Percentiles rank a stretch among this genome's conserved stretches.
Evolutionary conservation across 2,329 filamentous ascomycete species (phyloP).

Genomic region (Fusarium albidum): DNA sequence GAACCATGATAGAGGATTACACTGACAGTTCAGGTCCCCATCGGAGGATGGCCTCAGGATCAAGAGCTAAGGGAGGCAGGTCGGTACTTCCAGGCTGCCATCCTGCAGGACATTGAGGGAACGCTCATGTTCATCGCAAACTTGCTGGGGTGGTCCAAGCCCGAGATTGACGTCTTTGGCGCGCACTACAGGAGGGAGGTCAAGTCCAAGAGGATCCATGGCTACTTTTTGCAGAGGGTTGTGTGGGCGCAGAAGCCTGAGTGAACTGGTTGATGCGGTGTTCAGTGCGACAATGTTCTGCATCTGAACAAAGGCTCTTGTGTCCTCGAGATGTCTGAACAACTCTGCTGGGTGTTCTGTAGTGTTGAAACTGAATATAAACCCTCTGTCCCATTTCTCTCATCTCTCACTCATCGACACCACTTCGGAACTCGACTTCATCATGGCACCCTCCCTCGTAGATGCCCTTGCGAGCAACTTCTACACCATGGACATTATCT

Average conservation of each 20-base stretch:
- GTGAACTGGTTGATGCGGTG: neutral
- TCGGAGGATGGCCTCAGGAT: slow-evolving; percentile 10
- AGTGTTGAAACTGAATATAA: too few relatives aligned
- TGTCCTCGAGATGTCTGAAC: too few relatives aligned
- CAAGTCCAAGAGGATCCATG: neutral
- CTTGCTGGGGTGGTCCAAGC: neutral
- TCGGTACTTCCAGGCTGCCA: slow-evolving; percentile 16
- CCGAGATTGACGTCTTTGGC: slow-evolving; percentile 6
- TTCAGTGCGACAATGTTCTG: too few relatives aligned
- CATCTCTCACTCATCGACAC: too few relatives aligned
- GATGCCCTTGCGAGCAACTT: too few relatives aligned
- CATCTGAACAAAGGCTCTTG: too few relatives aligned
- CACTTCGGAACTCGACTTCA: too few relatives aligned
- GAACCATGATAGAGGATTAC: rapidly evolving
- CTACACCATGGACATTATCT: too few relatives aligned
- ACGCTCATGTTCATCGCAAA: slow-evolving; percentile 8
- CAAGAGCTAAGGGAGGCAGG: slow-evolving; percentile 4
- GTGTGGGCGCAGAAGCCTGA: neutral
- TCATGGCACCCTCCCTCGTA: too few relatives aligned
- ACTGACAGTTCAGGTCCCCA: neutral
- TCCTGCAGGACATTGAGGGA: slow-evolving; percentile 3
- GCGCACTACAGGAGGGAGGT: slow-evolving; percentile 6
- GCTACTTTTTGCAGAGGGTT: slow-evolving; percentile 2
- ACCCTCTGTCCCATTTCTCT: too few relatives aligned
- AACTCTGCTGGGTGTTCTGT: too few relatives aligned